Evolutionary conservation across 2,329 filamentous ascomycete genomes (phyloP), one percentile per base, ranked within the genome.

Genomic region (Hypoxylon sp.): DNA sequence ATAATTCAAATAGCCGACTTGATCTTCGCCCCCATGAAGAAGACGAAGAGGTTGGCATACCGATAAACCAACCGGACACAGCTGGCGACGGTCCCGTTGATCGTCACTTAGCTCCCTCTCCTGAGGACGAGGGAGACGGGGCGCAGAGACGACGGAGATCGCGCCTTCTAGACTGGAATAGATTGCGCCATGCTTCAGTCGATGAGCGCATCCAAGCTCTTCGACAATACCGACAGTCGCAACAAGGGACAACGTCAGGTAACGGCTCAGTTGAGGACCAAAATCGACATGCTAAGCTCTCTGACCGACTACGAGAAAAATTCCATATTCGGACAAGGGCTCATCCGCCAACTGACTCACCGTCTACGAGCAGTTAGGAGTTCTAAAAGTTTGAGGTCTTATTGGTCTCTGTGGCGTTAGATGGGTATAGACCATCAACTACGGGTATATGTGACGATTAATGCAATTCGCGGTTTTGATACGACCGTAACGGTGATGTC

Each of bases 131-230:
- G 33, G 73, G 72, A 10, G 78, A 79, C 26, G 64, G 71, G 1
- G 65, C 74, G 1, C 82, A 83, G 62, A 80, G 81, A 37, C 80
- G 82, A 42, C 83, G 87, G 22, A 74, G 83, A 3, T 86, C 86
- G 0, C 83, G 87, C 3, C 75, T 90, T 3, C 81, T 90, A 44
- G 88, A 90, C 70, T 80, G 89, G 50, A 83, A 87, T 68, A 80
- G 86, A 48, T 79, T 91, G 17, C 84, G 88, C 10, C 83, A 89
- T 65, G 88, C 88, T n/a, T 81, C 87, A 0, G 82, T 85, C 3
- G 86, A 90, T 70, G 88, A 91, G 77, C 86, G 88, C n/a, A 87
- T 91, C 59, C 87, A 86, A 60, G 86, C 84, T 5, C 80, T 91
- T 4, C 82, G 88, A 37, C 83, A 84, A 57, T 81, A 85, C 51